Evolutionary conservation across 2,329 filamentous ascomycete species (phyloP).

Genomic region (Aspergillus thermomutatus): DNA sequence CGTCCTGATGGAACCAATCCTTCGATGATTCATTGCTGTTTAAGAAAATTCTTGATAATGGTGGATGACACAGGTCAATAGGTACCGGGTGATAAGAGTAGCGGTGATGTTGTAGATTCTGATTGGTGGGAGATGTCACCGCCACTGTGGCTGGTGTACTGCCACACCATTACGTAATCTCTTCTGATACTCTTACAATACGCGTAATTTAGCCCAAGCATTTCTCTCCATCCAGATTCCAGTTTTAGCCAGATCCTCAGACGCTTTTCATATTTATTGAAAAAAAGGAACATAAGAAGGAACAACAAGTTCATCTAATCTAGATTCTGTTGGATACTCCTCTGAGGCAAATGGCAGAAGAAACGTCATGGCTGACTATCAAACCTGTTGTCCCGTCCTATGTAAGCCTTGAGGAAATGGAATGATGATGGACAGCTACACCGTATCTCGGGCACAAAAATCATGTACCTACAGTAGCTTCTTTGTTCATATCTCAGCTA

Average conservation of each 20-base stretch:
- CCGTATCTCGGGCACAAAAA: background rate
- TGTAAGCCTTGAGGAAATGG: background rate
- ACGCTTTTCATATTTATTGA: background rate
- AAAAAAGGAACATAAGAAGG: background rate
- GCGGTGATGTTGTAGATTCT: conserved; percentile 26
- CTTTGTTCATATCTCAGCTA: background rate
- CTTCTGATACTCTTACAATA: background rate
- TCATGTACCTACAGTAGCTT: background rate
- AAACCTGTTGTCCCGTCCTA: background rate
- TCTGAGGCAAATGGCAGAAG: background rate
- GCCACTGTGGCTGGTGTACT: conserved; percentile 31
- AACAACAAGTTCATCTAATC: background rate
- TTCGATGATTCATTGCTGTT: background rate
- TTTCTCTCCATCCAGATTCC: background rate
- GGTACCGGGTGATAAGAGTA: conserved; percentile 15
- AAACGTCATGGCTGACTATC: background rate
- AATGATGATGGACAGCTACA: background rate
- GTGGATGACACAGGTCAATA: background rate
- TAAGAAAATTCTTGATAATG: background rate
- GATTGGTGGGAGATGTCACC: conserved; percentile 26
- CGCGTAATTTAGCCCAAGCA: background rate
- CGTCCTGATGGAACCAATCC: background rate
- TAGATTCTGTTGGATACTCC: background rate
- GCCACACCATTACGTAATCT: background rate
- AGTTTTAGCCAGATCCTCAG: no score